Conservation (phyloP, 108 stramenopile species). For the Mediolabrus comicus region DNA sequence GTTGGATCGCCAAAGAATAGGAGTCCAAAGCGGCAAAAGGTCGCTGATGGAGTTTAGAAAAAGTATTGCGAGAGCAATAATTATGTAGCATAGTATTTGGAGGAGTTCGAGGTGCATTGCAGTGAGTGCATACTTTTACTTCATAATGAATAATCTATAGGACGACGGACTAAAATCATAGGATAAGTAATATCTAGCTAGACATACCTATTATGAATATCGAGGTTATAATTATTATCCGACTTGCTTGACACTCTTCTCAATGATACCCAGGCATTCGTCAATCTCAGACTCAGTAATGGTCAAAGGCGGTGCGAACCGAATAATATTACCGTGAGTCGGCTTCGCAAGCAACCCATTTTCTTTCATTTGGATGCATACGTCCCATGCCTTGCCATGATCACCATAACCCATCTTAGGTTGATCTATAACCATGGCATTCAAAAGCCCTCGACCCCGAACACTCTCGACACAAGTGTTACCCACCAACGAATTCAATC, state of each 20-base stretch:
- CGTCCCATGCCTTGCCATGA: constrained; percentile 88
- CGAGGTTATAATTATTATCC: not conserved
- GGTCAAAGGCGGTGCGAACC: constrained; percentile 96
- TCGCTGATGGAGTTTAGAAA: constrained; percentile 18
- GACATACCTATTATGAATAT: too few relatives aligned
- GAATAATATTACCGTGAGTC: constrained; percentile 98
- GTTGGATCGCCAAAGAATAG: constrained; percentile 13
- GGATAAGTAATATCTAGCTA: too few relatives aligned
- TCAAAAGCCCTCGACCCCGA: constrained; percentile 94
- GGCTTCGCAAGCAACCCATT: constrained; percentile 97
- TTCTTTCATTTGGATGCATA: constrained; percentile 90
- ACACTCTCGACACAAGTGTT: constrained; percentile 72
- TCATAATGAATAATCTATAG: not conserved
- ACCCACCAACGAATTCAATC: constrained; percentile 63
- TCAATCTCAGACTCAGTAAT: constrained; percentile 91
- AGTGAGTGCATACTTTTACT: not conserved
- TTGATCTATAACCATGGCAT: constrained; percentile 96
- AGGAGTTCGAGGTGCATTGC: not conserved
- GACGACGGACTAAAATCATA: not conserved
- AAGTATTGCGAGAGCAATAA: not conserved
- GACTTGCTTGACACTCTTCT: constrained; percentile 71
- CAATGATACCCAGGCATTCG: constrained; percentile 84
- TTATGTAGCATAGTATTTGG: too few relatives aligned
- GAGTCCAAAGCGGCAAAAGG: constrained; percentile 34
- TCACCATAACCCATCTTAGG: constrained; percentile 86